These are phyloP conservation scores for Euphorbia neoarborescens DNA, from an alignment of 441 rosid genomes.

Conservation along the genomic window DNA sequence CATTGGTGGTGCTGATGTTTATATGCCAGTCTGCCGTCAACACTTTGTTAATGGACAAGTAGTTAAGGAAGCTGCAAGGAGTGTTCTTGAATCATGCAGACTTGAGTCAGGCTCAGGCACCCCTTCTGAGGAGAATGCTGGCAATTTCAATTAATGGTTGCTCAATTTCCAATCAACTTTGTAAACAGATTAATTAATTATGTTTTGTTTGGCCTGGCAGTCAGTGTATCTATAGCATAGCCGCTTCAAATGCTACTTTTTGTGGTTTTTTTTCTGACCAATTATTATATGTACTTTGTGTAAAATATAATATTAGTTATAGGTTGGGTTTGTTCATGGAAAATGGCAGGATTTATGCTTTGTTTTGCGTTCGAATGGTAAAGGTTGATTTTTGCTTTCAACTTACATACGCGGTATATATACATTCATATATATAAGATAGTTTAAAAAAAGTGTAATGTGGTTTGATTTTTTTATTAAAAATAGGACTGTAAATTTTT, in stretches of 20 bases:
- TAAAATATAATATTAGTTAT: neutral
- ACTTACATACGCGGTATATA: no score
- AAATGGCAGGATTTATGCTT: no score
- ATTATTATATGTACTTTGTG: neutral
- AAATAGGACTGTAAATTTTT: no score
- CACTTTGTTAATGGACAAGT: constrained; percentile 52
- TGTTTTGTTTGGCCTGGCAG: neutral
- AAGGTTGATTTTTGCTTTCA: no score
- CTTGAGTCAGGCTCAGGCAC: constrained; percentile 6
- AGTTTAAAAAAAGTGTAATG: no score
- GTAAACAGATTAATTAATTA: neutral
- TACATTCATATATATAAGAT: no score
- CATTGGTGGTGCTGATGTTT: constrained; percentile 69
- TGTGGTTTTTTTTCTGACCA: neutral
- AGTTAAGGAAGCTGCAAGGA: constrained; percentile 34
- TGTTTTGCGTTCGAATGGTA: no score
- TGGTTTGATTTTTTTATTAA: no score
- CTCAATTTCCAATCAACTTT: neutral
- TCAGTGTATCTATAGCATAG: neutral
- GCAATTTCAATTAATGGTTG: neutral
- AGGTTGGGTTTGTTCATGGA: neutral
- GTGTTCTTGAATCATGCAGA: constrained; percentile 27
- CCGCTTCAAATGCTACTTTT: neutral
- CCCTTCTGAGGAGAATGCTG: neutral
- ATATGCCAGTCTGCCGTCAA: constrained; percentile 85